Evolutionary conservation across 768 basidiomycete species (phyloP).

Genomic region (Amanita jacksonii): DNA sequence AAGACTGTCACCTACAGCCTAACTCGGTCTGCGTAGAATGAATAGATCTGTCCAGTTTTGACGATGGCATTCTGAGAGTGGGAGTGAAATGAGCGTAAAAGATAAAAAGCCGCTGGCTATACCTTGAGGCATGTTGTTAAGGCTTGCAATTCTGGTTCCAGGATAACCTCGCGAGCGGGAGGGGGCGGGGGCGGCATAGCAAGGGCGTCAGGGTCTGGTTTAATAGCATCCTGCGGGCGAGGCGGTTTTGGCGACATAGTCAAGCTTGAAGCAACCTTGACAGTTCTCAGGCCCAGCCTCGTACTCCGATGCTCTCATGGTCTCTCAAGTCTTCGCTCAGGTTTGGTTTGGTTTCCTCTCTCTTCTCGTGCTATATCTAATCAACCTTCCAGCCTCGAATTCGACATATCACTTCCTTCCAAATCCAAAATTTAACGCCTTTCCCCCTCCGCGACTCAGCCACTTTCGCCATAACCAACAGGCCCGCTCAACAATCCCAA

Average conservation of each 20-base stretch:
- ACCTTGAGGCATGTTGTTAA: conserved; percentile 53
- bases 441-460: conserved; percentile 74
- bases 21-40: conserved; percentile 55
- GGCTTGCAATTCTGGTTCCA: conserved; percentile 60
- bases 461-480: conserved; percentile 64
- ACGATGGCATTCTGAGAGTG: conserved; percentile 52
- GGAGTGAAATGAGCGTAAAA: no score
- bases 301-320: not conserved
- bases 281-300: conserved; percentile 4
- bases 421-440: conserved; percentile 76
- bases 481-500: conserved; percentile 53
- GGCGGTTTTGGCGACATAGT: not conserved
- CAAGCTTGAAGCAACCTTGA: no score
- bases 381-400: conserved; percentile 44
- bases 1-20: conserved; percentile 40
- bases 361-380: not conserved
- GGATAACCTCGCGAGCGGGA: conserved; percentile 29
- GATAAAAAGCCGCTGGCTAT: conserved; percentile 7
- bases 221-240: not conserved
- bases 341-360: not conserved
- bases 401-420: conserved; percentile 63
- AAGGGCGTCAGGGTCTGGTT: conserved; percentile 35
- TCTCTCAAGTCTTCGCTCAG: conserved; percentile 1
- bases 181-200: conserved; percentile 42
- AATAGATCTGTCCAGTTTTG: conserved; percentile 63